phyloP scores from a whole-genome alignment of 768 basidiomycete species.

The Tylopilus subfusipes region DNA sequence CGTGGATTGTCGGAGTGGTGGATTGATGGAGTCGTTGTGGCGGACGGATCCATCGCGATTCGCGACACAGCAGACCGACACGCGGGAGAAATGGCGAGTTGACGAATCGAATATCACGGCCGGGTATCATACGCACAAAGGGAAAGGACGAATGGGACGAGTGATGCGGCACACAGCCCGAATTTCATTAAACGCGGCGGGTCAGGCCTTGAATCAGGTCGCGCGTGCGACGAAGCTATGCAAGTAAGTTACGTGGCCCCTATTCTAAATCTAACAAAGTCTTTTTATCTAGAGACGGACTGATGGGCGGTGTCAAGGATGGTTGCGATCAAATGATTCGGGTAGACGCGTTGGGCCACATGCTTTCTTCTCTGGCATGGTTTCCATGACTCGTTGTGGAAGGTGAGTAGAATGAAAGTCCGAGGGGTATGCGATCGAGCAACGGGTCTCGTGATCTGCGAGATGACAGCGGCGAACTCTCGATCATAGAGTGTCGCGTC shows the following conservation, averaged over 20 bases:
- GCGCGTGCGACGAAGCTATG: slow-evolving; percentile 8
- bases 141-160: not conserved
- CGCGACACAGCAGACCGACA: not conserved
- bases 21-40: not conserved
- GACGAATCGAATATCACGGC: not conserved
- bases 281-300: not conserved
- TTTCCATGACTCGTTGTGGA: not conserved
- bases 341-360: not conserved
- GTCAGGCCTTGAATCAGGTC: not conserved
- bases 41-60: not conserved
- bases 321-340: slow-evolving; percentile 3
- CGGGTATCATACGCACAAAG: not conserved
- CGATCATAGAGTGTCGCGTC: slow-evolving; percentile 11
- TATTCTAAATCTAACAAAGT: not conserved
- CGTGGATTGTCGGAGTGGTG: not conserved
- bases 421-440: not conserved
- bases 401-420: not conserved
- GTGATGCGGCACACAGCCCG: slow-evolving; percentile 17
- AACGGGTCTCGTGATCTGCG: not conserved
- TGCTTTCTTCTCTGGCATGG: not conserved
- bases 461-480: slow-evolving; percentile 4
- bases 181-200: slow-evolving; percentile 10
- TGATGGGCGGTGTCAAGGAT: slow-evolving; percentile 4
- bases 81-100: not conserved
- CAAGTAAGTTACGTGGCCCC: not conserved